A percentile compares a stretch with the other conserved stretches of the same genome.
Evolutionary conservation across 2,329 filamentous ascomycete species (phyloP).

Genomic region (Neopestalotiopsis sp.): DNA sequence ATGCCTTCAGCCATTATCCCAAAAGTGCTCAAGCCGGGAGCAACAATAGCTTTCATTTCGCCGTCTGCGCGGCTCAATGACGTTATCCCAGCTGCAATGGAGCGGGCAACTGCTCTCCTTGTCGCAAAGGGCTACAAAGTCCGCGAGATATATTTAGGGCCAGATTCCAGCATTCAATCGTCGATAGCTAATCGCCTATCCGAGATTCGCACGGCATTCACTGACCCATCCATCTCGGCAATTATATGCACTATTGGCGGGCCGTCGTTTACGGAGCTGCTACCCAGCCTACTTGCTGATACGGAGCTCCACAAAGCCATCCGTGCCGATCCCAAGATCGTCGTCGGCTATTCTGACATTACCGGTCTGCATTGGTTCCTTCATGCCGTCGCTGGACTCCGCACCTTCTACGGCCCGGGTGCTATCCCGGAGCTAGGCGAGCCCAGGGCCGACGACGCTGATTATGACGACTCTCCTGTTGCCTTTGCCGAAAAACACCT

Average conservation of each 20-base stretch:
- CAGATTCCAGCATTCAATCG: constrained; percentile 35
- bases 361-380: constrained; percentile 48
- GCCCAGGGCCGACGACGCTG: constrained; percentile 26
- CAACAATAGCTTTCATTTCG: constrained; percentile 45
- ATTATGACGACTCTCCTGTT: constrained; percentile 33
- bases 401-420: constrained; percentile 49
- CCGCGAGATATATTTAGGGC: constrained; percentile 34
- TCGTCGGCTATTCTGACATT: constrained; percentile 49
- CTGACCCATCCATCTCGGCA: constrained; percentile 39
- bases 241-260: constrained; percentile 47
- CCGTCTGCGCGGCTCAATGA: constrained; percentile 44
- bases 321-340: constrained; percentile 43
- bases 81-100: constrained; percentile 31
- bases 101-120: constrained; percentile 37
- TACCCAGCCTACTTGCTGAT: constrained; percentile 43
- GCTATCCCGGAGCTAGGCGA: constrained; percentile 45
- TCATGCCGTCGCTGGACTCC: constrained; percentile 40
- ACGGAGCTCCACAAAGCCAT: constrained; percentile 38
- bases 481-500: constrained; percentile 38
- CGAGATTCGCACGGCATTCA: constrained; percentile 44
- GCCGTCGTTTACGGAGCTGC: constrained; percentile 42
- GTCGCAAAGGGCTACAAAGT: constrained; percentile 39
- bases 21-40: constrained; percentile 37
- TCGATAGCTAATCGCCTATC: constrained; percentile 40
- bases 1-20: constrained; percentile 27